Base-by-base conservation (phyloP, 2,329 filamentous ascomycete genomes). In the Penicillium sp. region DNA sequence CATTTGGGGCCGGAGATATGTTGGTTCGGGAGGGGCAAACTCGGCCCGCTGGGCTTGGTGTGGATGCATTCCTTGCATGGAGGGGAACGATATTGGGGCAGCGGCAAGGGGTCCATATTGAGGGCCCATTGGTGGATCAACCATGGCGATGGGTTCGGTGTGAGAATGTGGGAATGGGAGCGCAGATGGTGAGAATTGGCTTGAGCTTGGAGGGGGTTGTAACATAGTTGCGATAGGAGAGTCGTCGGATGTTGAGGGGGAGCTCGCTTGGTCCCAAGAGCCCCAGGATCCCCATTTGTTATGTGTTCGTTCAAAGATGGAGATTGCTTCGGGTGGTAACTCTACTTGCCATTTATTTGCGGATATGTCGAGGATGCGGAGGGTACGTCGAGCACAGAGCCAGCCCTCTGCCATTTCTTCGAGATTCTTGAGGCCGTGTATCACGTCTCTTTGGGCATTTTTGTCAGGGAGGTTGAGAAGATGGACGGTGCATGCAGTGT, bases 321-420 rank as follows among this genome's bases (percentile, higher is more conserved):
- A 77, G 0, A 84, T 82, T 0, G 93, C 93, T 74, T 97, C 93
- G 58, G 91, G 88, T 0, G 94, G 93, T 10, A 97, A 76, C 56
- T 91, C 87, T 43, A 96, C 88, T 19, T 88, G 88, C 93, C 94
- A 97, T 68, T 94, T 94, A n/a, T 87, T 85, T 0, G 89, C 89
- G 13, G 96, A 84, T 4, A 95, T 86, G 64, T 89, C 92, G 43
- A 99, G 81, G 48, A 97, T 96, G 59, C 87, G 86, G 7, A 97
- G 81, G 0, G 93, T 93, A 13, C 93, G 85, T 53, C 93, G 84
- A 10, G 93, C 93, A 68, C 92, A 94, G 0, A 92, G 84, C 94
- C 94, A 99, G 67, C 92, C 89, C 73, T 97, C 93, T 0, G 91
- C 91, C 67, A 99, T 97, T 70, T 97, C 93, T 73, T 97, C 93